phyloP scores from a whole-genome alignment of 805 yeast species.

The Cyberlindnera mycetangii region DNA sequence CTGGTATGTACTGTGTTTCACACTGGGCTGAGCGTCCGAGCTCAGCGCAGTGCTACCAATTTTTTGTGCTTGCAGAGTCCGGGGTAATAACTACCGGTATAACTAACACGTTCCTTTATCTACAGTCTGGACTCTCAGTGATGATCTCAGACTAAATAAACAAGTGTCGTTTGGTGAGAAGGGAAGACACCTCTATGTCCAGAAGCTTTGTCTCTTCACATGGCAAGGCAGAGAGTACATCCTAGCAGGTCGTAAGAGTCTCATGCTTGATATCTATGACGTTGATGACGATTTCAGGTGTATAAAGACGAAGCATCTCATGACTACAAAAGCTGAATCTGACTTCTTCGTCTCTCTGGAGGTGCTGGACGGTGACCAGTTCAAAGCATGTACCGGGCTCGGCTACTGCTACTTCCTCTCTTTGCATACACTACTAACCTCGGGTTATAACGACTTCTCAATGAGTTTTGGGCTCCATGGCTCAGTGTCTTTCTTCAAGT shows the following conservation, averaged over 20 bases:
- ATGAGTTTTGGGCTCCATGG: constrained; percentile 28
- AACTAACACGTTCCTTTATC: not conserved
- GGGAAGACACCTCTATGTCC: constrained; percentile 16
- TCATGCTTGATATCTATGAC: constrained; percentile 17
- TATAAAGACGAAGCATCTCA: constrained; percentile 17
- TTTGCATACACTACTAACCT: constrained; percentile 16
- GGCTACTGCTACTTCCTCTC: constrained; percentile 26
- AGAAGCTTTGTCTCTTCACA: constrained; percentile 14
- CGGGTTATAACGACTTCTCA: constrained; percentile 20
- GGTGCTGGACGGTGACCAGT: constrained; percentile 8
- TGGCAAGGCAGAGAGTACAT: constrained; percentile 6
- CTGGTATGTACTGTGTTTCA: constrained; percentile 6
- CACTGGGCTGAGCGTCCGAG: not conserved
- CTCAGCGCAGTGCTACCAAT: not conserved
- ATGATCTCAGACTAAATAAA: constrained; percentile 8
- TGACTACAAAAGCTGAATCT: constrained; percentile 19
- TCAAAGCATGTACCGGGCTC: constrained; percentile 25
- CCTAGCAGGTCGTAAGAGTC: constrained; percentile 20
- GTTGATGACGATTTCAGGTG: constrained; percentile 10
- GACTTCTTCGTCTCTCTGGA: constrained; percentile 24
- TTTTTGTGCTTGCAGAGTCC: not conserved
- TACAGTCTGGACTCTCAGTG: constrained; percentile 12
- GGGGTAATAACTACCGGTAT: constrained; percentile 6
- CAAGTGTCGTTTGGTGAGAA: constrained; percentile 8
- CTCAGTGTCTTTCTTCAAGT: constrained; percentile 22